Conservation (phyloP, 768 basidiomycete genomes). For the Daedaleopsis sinensis region DNA sequence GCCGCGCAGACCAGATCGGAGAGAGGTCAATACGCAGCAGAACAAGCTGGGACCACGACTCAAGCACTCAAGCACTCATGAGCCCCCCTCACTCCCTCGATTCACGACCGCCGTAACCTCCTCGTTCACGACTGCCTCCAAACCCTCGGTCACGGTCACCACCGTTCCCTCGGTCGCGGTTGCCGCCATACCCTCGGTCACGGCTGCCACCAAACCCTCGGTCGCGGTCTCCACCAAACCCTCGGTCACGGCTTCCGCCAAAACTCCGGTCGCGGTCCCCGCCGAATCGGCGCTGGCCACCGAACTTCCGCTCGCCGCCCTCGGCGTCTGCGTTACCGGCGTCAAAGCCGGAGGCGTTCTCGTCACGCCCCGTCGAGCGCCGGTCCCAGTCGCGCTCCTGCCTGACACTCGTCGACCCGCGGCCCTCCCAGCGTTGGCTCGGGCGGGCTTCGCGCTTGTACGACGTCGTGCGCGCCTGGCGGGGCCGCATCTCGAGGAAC, state of each 20-base stretch:
- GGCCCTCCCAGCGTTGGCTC: neutral
- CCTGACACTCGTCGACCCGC: neutral
- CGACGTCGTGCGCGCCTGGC: conserved; percentile 4
- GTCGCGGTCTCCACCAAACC: neutral
- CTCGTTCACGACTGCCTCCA: neutral
- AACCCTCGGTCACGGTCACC: neutral
- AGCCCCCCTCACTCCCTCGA: neutral
- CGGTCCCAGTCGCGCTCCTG: neutral
- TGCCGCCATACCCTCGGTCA: neutral
- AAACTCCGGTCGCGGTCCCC: neutral
- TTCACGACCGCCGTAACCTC: neutral
- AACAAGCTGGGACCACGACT: too few species aligned
- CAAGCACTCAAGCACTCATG: neutral
- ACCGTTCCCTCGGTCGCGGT: too few species aligned
- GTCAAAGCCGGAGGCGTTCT: neutral
- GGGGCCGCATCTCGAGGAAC: conserved; percentile 40
- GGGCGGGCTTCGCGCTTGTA: neutral
- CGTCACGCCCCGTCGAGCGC: neutral
- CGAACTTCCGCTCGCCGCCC: neutral
- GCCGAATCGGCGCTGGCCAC: neutral
- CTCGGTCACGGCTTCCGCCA: neutral
- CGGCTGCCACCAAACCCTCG: neutral
- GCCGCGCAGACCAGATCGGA: neutral
- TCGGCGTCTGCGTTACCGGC: neutral
- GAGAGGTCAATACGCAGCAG: neutral